Evolutionary conservation across 2,329 filamentous ascomycete genomes (phyloP), one percentile per base, ranked within the genome.

Genomic region (Colletotrichum trifolii): DNA sequence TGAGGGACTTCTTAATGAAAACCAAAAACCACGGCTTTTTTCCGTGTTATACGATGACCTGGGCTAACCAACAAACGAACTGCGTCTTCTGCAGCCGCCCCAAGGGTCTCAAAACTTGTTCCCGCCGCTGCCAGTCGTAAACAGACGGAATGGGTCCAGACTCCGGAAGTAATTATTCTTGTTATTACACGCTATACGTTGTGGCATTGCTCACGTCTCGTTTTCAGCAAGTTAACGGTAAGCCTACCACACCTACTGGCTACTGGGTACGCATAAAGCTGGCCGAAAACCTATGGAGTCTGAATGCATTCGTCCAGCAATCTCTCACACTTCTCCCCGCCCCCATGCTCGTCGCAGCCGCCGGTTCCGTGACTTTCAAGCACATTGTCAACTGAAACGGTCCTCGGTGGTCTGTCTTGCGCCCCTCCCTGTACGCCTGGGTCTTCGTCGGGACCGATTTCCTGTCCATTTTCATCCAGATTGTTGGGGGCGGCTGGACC

Each of bases 401-500:
- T 1, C 71, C 76, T 0, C 72, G 79, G 43, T 74, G 76, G 66
- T 82, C 79, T 0, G 70, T 77, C 1, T 69, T 83, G 35, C 74
- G 72, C 33, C 80, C 83, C 0, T 72, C 69, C 6, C 75, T 80
- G 1, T 85, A 84, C 67, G 81, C 82, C 3, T 81, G 78, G 67
- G 79, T 85, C 56, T 85, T 85, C 73, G 81, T 85, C 60, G 75
- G 77, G 3, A 82, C 78, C 70, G 83, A 85, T 66, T 68, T 82
- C 53, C 66, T 81, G 43, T 81, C 79, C n/a, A 73, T 75, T 34
- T 47, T 72, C 17, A 54, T 74, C 6, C 73, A 74, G 38, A 15
- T 17, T 3, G 43, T 46, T 0, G 43, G 43, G 9, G 17, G 17
- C 17, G 17, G 17, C 3, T 17, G 17, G 17, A 17, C 17, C 2